Percentiles rank a stretch among this genome's conserved stretches.
Evolutionary conservation across 2,329 filamentous ascomycete species (phyloP).

Genomic region (Fusarium sp.): DNA sequence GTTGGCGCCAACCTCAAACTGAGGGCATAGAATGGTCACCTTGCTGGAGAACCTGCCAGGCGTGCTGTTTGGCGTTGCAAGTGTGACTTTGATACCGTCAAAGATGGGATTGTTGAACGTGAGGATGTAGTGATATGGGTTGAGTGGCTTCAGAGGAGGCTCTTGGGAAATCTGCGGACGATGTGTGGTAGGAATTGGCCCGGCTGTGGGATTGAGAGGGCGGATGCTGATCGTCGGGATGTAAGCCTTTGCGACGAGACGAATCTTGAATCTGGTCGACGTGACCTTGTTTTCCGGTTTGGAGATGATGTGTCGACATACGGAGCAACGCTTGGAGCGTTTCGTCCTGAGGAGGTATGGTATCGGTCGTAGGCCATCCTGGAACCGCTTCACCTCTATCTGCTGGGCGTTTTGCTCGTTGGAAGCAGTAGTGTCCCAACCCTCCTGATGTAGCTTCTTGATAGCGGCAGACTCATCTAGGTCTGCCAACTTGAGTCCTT

Average conservation of each 20-base stretch:
- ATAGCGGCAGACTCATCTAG: conserved; percentile 70
- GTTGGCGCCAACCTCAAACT: conserved; percentile 93
- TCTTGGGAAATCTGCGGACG: conserved; percentile 46
- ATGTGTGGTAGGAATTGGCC: conserved; percentile 48
- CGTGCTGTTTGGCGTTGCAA: conserved; percentile 82
- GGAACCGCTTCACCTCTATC: conserved; percentile 66
- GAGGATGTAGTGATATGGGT: conserved; percentile 79
- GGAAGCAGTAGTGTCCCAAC: conserved; percentile 69
- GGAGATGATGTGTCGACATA: conserved; percentile 92
- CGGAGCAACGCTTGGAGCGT: conserved; percentile 89
- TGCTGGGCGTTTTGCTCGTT: conserved; percentile 61
- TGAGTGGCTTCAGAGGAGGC: conserved; percentile 61
- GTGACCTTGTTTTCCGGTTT: conserved; percentile 92
- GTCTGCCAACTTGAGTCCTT: conserved; percentile 72
- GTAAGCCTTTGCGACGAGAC: conserved; percentile 84
- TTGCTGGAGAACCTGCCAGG: conserved; percentile 78
- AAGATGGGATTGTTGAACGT: conserved; percentile 95
- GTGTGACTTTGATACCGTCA: conserved; percentile 83
- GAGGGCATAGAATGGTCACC: conserved; percentile 91
- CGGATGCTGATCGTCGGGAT: conserved; percentile 82
- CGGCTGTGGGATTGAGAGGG: conserved; percentile 59
- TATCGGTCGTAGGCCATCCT: conserved; percentile 78
- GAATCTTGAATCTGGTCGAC: conserved; percentile 90
- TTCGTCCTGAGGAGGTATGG: conserved; percentile 88
- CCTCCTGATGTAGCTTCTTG: conserved; percentile 63